Base-by-base conservation (phyloP, 441 rosid genomes). In the Breynia disticha region DNA sequence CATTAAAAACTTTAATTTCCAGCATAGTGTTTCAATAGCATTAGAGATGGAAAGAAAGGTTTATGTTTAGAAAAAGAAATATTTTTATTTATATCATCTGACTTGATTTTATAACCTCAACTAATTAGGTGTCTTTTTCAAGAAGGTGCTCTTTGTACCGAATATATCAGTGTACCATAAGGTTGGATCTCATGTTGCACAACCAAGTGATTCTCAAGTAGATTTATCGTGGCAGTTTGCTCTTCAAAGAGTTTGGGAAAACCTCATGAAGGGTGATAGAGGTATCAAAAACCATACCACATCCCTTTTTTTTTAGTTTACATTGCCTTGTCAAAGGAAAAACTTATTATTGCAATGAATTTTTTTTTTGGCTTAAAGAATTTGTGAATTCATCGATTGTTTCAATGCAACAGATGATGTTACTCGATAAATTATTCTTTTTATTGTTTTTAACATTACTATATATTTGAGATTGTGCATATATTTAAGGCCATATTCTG, bases 221-320 rank as follows among this genome's bases (percentile, higher is more conserved):
- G 93, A 93, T 72, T 75, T 93, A 78, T 86, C 96, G 11, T 93
- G 97, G 97, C 97, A 93, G 59, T 76, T 79, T 55, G 47, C 84
- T 66, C 79, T 86, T 57, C 99, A 93, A 64, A 76, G 71, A 74
- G 79, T 80, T 15, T 93, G 97, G 99, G 95, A 93, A 71, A 79
- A 70, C 65, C 83, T 89, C 55, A 60, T 77, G 54, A 79, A 66
- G 55, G 71, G 71, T 50, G 77, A 79, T 57, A 79, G 64, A 81
- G 98, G 98, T 87, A 66, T 59, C 55, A 41, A 39, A 24, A 24
- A 2, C 3, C 28, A 0, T 45, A 6, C 1, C 16, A 7, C 32
- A 24, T 39, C 15, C 43, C 43, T 9, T 7, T 51, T 10, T 14
- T 19, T 10, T 46, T 19, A 11, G 16, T 49, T 2, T 28, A 19